A percentile compares a stretch with the other conserved stretches of the same genome.
Conservation (phyloP, 306 rosid species). For the Glycine latifolia region DNA sequence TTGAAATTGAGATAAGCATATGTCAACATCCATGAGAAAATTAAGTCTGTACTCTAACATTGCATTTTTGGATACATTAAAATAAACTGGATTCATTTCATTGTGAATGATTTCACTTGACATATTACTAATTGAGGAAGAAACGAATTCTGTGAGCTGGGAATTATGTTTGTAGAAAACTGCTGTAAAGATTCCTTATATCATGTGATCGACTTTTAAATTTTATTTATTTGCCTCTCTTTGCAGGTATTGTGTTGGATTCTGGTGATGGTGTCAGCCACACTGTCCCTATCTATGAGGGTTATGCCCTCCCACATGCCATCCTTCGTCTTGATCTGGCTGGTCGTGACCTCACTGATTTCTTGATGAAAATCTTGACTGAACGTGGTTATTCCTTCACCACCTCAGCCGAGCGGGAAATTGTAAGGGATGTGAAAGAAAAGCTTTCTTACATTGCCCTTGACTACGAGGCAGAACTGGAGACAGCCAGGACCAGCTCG, state of each 20-base stretch:
- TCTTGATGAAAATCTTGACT: conserved; percentile 93
- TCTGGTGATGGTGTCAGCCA: conserved; percentile 99
- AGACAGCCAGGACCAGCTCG: conserved; percentile 90
- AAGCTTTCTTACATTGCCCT: conserved; percentile 92
- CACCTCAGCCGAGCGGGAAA: conserved; percentile 99
- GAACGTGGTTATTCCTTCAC: conserved; percentile 98
- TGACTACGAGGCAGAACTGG: conserved; percentile 89
- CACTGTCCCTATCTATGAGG: conserved; percentile 97
- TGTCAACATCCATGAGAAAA: too few species aligned
- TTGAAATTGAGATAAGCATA: too few species aligned
- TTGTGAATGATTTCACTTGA: background rate
- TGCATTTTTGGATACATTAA: conserved; percentile 2
- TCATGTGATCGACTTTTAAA: background rate
- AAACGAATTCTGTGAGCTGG: conserved; percentile 8
- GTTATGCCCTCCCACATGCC: conserved; percentile 99
- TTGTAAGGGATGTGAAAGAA: conserved; percentile 97
- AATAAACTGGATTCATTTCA: background rate
- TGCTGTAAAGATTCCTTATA: background rate
- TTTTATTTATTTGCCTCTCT: conserved; percentile 35
- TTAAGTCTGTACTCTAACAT: background rate
- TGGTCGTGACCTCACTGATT: conserved; percentile 97
- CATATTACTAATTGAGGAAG: conserved; percentile 5
- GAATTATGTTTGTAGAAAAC: background rate
- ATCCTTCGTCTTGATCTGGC: conserved; percentile 99
- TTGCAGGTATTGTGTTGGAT: conserved; percentile 92